These are phyloP conservation scores for Maudiozyma barnettii DNA, from an alignment of 805 yeast genomes.

Conservation along the genomic window DNA sequence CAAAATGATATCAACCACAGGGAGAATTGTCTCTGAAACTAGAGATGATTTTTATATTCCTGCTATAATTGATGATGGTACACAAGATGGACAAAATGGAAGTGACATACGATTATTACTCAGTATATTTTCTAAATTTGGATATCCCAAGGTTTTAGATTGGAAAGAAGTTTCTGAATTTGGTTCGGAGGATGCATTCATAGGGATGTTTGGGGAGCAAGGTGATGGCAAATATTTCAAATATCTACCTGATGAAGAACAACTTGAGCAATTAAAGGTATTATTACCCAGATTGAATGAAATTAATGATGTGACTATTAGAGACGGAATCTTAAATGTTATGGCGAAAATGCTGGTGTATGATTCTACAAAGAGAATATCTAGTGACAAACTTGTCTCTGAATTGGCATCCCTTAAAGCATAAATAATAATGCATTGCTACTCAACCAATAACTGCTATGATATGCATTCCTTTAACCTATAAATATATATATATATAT, in stretches of 20 bases:
- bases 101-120: conserved; percentile 55
- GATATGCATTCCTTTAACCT: too few relatives aligned
- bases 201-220: conserved; percentile 26
- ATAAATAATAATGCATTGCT: too few relatives aligned
- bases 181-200: conserved; percentile 27
- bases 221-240: conserved; percentile 21
- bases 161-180: conserved; percentile 33
- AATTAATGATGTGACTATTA: conserved; percentile 5
- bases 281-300: conserved; percentile 16
- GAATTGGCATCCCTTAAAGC: conserved; percentile 1
- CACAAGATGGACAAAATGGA: conserved; percentile 18
- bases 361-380: conserved; percentile 36
- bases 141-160: conserved; percentile 43
- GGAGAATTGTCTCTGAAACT: background rate
- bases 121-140: conserved; percentile 47
- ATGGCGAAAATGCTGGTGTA: conserved; percentile 36
- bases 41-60: conserved; percentile 12
- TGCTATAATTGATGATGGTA: conserved; percentile 24
- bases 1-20: background rate
- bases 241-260: conserved; percentile 6
- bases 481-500: background rate
- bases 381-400: conserved; percentile 7
- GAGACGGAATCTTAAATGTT: conserved; percentile 23
- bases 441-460: too few relatives aligned
- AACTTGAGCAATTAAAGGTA: conserved; percentile 6